phyloP scores from a whole-genome alignment of 257 asterid species.

The Solanum chiquidenum region DNA sequence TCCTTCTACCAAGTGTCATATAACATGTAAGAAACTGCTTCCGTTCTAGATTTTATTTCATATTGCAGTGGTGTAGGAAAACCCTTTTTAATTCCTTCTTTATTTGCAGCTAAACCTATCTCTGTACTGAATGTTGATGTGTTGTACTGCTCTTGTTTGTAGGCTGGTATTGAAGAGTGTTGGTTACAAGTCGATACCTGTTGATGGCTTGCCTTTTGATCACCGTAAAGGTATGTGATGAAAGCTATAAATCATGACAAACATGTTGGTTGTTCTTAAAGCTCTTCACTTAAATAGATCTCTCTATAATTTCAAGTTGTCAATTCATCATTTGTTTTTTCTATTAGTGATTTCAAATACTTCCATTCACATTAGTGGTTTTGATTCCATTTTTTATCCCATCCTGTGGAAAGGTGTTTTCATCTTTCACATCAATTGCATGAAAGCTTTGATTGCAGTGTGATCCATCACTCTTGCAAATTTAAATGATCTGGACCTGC shows the following conservation, averaged over 20 bases:
- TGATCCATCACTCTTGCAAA: not conserved
- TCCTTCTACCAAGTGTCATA: not conserved
- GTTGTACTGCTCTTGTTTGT: conserved; percentile 10
- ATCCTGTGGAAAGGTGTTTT: not conserved
- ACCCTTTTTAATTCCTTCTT: not conserved
- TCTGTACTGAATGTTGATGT: not conserved
- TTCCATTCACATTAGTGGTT: not conserved
- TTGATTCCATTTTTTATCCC: not conserved
- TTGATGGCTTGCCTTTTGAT: conserved; percentile 75
- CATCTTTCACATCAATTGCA: not conserved
- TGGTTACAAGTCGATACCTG: conserved; percentile 76
- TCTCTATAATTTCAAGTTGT: not conserved
- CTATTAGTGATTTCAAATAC: not conserved
- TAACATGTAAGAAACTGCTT: not conserved
- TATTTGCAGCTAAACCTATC: not conserved
- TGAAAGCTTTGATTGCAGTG: not conserved
- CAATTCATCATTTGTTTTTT: not conserved
- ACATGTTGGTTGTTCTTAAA: not conserved
- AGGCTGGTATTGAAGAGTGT: conserved; percentile 81
- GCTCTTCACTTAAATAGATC: not conserved
- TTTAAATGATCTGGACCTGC: not conserved
- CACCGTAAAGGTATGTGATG: conserved; percentile 24
- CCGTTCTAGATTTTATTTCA: not conserved
- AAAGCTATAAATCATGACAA: not conserved
- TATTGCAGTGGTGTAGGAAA: not conserved